Base-by-base conservation (phyloP, 495 filamentous ascomycete species). In the Hyphodiscus hymeniophilus region DNA sequence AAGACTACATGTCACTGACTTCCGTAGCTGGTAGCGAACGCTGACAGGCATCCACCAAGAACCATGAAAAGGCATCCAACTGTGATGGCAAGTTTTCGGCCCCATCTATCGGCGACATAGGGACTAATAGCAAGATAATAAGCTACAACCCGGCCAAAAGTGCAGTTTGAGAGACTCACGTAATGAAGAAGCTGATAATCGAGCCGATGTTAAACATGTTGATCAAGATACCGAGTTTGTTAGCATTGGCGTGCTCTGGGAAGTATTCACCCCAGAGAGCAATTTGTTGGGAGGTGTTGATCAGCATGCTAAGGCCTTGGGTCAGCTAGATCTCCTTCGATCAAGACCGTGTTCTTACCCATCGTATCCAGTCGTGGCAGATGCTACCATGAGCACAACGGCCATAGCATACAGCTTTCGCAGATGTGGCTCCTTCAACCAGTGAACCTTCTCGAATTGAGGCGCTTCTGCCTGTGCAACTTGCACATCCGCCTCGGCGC, bases 11-110 rank as follows among this genome's bases (percentile, higher is more conserved):
- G 26, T 5, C 10, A 28, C 26, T 28, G 4, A 62, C 55, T 59
- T 38, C 36, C 40, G 11, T 60, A 59, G n/a, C 71, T 58, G 41
- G 63, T 69, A 30, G 63, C 53, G 21, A 70, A 67, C 2, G 62
- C 67, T n/a, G 68, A 58, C 0, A 79, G 60, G 17, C 65, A 61
- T 35, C 67, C 66, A 21, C 75, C 75, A 17, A 74, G 38, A 12
- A 72, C 61, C 69, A 76, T 76, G 53, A 78, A 71, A 2, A 67
- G 16, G 20, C 75, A 71, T 42, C 76, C 75, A 48, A 72, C 66
- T 33, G 76, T 62, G 30, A 81, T 68, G 31, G 71, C 74, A 54
- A 65, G 52, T 23, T 74, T 65, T 38, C 77, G 69, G 31, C 77
- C 77, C 21, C 50, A 44, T 7, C 45, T 55, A 42, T 76, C 67